phyloP scores from a whole-genome alignment of 2,329 filamentous ascomycete species.

The Penicillium glabrum region DNA sequence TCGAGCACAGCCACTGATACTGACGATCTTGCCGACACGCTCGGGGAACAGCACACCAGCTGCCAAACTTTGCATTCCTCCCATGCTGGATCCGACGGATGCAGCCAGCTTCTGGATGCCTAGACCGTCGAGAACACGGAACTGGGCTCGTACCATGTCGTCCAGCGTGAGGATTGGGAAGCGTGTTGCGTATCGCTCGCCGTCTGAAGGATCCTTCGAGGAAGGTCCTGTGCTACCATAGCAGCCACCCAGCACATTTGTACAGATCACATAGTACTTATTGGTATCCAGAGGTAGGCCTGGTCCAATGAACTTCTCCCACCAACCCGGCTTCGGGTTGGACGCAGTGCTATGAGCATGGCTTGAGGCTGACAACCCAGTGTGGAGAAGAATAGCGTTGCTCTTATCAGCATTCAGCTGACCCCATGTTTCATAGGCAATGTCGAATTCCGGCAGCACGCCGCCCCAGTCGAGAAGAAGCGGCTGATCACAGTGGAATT shows the following conservation, averaged over 20 bases:
- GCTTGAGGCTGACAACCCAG: slow-evolving; percentile 92
- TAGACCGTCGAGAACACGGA: slow-evolving; percentile 78
- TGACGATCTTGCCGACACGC: slow-evolving; percentile 77
- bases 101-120: slow-evolving; percentile 79
- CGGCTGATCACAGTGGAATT: slow-evolving; percentile 71
- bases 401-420: slow-evolving; percentile 73
- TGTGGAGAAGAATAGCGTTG: slow-evolving; percentile 91
- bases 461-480: slow-evolving; percentile 93
- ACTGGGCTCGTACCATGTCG: slow-evolving; percentile 97
- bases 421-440: slow-evolving; percentile 95
- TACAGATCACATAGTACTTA: slow-evolving; percentile 92
- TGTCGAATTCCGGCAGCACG: slow-evolving; percentile 77
- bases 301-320: slow-evolving; percentile 97
- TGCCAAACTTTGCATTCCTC: slow-evolving; percentile 94
- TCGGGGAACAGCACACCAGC: slow-evolving; percentile 81
- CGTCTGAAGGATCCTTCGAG: slow-evolving; percentile 83
- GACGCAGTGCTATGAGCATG: slow-evolving; percentile 88
- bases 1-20: slow-evolving; percentile 88
- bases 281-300: slow-evolving; percentile 82
- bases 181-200: slow-evolving; percentile 83
- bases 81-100: slow-evolving; percentile 95
- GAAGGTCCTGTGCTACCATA: slow-evolving; percentile 92
- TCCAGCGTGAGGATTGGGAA: slow-evolving; percentile 95
- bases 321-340: slow-evolving; percentile 92
- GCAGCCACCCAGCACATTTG: slow-evolving; percentile 93